Conservation (phyloP, 164 flowering plant genomes). For the Magnolia officinalis region DNA sequence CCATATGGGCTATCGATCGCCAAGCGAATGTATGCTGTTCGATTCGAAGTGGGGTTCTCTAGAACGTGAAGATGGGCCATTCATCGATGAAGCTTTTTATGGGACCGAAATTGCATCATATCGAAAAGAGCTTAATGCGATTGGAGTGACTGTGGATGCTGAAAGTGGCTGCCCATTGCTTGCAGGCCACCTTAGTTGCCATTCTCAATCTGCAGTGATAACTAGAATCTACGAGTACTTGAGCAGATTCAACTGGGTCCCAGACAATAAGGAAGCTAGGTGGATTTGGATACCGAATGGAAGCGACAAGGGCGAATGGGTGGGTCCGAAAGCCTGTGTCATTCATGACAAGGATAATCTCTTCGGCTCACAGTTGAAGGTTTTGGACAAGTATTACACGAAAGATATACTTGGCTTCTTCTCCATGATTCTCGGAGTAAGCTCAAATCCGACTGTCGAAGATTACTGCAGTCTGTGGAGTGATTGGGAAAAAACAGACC, state of each 20-base stretch:
- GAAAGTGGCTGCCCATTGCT: slow-evolving; percentile 38
- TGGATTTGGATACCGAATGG: slow-evolving; percentile 59
- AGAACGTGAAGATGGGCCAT: slow-evolving; percentile 55
- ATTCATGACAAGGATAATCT: slow-evolving; percentile 44
- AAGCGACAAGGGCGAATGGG: slow-evolving; percentile 42
- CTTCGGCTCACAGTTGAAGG: slow-evolving; percentile 36
- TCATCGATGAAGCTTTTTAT: slow-evolving; percentile 58
- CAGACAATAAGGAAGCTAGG: slow-evolving; percentile 20
- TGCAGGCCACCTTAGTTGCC: slow-evolving; percentile 30
- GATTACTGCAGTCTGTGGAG: slow-evolving; percentile 57
- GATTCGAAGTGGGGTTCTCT: slow-evolving; percentile 33
- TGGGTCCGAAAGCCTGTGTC: slow-evolving; percentile 41
- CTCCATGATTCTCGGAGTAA: slow-evolving; percentile 37
- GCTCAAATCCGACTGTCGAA: slow-evolving; percentile 35
- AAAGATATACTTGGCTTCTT: slow-evolving; percentile 34
- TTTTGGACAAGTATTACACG: slow-evolving; percentile 43
- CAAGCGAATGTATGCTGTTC: slow-evolving; percentile 42
- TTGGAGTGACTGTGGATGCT: slow-evolving; percentile 44
- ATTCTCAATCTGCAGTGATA: slow-evolving; percentile 28
- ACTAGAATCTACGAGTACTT: slow-evolving; percentile 45
- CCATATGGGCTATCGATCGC: slow-evolving; percentile 40
- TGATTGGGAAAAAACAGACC: slow-evolving; percentile 43
- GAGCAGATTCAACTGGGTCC: slow-evolving; percentile 31
- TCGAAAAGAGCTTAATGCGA: slow-evolving; percentile 36
- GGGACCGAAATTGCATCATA: slow-evolving; percentile 34